Conservation (phyloP, 108 stramenopile genomes). For the Fragilariopsis cylindrus region DNA sequence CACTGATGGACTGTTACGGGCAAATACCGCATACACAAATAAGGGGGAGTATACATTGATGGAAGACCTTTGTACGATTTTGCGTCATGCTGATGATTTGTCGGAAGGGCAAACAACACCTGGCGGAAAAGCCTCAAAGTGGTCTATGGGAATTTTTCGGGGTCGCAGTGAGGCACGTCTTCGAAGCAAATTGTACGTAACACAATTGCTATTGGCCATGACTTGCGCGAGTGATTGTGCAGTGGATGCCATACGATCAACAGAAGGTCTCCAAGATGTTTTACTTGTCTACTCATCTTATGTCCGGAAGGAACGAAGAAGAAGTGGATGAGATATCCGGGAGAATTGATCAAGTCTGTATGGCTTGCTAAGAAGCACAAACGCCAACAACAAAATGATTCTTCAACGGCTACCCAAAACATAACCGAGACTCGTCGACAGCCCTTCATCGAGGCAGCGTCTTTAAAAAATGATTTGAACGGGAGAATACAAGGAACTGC, state of each 20-base stretch:
- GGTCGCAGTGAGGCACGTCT: slow-evolving; percentile 45
- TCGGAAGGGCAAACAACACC: background rate
- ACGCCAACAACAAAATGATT: background rate
- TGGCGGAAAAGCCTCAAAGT: slow-evolving; percentile 21
- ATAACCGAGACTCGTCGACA: background rate
- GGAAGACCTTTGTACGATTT: slow-evolving; percentile 58
- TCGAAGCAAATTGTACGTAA: slow-evolving; percentile 71
- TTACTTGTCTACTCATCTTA: slow-evolving; percentile 68
- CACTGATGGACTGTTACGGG: slow-evolving; percentile 75
- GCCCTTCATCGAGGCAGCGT: slow-evolving; percentile 51
- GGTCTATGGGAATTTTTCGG: slow-evolving; percentile 12
- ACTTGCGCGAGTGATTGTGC: slow-evolving; percentile 75
- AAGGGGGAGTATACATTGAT: slow-evolving; percentile 18
- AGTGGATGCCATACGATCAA: slow-evolving; percentile 60
- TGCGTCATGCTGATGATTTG: slow-evolving; percentile 59
- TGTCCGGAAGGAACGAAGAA: slow-evolving; percentile 39
- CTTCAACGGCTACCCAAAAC: slow-evolving; percentile 6
- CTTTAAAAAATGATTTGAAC: slow-evolving; percentile 33
- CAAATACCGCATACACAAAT: slow-evolving; percentile 46
- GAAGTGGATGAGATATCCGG: slow-evolving; percentile 62
- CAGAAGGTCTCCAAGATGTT: slow-evolving; percentile 63
- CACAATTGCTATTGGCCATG: slow-evolving; percentile 78
- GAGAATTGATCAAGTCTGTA: slow-evolving; percentile 40
- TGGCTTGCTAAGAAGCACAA: slow-evolving; percentile 11
- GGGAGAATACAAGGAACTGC: slow-evolving; percentile 70